Conservation (phyloP, 2,329 filamentous ascomycete genomes). For the Esteya vermicola region DNA sequence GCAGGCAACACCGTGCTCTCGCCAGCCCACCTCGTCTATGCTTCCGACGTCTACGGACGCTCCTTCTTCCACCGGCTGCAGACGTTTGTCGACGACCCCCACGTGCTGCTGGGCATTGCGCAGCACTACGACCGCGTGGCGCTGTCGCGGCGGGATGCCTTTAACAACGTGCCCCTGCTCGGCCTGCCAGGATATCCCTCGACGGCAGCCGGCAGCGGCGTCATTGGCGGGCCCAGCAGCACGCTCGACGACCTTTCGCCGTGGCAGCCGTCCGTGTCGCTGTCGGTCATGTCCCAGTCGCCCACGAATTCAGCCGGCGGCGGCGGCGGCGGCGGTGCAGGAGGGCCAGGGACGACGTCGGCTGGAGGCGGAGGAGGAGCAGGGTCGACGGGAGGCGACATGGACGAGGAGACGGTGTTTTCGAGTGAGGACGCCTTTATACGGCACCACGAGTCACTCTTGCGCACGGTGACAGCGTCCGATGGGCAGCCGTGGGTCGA, state of each 20-base stretch:
- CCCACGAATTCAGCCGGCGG: not conserved
- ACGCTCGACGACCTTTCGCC: not conserved
- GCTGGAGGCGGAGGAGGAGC: not conserved
- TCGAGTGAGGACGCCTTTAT: constrained; percentile 13
- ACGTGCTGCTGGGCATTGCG: constrained; percentile 19
- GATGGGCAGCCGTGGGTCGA: constrained; percentile 19
- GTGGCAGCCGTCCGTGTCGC: constrained; percentile 1
- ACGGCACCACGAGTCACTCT: constrained; percentile 20
- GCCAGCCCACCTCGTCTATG: constrained; percentile 17
- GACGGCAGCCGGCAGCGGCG: not conserved
- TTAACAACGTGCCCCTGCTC: constrained; percentile 20
- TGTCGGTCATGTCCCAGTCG: not conserved
- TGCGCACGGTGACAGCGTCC: constrained; percentile 22
- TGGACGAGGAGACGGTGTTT: constrained; percentile 4
- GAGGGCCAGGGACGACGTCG: constrained; percentile 3
- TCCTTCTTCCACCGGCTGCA: constrained; percentile 33
- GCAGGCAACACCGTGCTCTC: not conserved
- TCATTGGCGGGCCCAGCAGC: not conserved
- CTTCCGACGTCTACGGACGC: constrained; percentile 35
- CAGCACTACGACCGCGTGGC: constrained; percentile 17
- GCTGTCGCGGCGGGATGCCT: constrained; percentile 33
- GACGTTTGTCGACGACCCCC: constrained; percentile 15
- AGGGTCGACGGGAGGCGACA: not conserved
- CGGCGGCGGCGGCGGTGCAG: not conserved
- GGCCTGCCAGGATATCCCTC: not conserved